Evolutionary conservation across 2,329 filamentous ascomycete species (phyloP).

Genomic region (Penicillium sp.): DNA sequence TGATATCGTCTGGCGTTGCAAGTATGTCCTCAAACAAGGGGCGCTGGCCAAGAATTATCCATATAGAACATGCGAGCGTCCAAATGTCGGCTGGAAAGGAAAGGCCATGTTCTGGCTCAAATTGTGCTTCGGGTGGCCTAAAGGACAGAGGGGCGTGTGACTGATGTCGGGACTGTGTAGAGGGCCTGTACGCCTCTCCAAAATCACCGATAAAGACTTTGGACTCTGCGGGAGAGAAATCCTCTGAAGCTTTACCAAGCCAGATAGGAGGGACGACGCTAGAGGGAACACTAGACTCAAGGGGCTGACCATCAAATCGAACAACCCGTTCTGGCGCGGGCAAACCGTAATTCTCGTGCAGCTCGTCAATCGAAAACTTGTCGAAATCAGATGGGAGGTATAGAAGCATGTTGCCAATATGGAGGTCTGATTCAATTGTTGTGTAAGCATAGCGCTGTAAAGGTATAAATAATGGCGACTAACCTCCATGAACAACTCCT

Average conservation of each 20-base stretch:
- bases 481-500: conserved; percentile 27
- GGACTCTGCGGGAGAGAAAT: neutral
- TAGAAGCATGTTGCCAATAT: neutral
- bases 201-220: neutral
- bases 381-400: neutral
- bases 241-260: neutral
- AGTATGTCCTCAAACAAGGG: conserved; percentile 28
- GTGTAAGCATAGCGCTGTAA: neutral
- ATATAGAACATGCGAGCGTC: conserved; percentile 30
- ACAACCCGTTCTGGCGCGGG: neutral
- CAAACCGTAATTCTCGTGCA: neutral
- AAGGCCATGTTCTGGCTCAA: conserved; percentile 29
- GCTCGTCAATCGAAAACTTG: neutral
- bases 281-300: neutral
- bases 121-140: conserved; percentile 35
- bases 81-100: conserved; percentile 36
- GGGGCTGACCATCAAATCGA: neutral
- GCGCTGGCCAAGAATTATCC: conserved; percentile 29
- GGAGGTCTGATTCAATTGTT: neutral
- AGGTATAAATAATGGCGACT: neutral
- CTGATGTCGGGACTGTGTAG: neutral
- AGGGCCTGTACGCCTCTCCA: neutral
- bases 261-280: neutral
- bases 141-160: conserved; percentile 30
- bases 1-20: conserved; percentile 27